Evolutionary conservation across 352 stramenopile species (phyloP).

Genomic region (Phytopythium boreale): DNA sequence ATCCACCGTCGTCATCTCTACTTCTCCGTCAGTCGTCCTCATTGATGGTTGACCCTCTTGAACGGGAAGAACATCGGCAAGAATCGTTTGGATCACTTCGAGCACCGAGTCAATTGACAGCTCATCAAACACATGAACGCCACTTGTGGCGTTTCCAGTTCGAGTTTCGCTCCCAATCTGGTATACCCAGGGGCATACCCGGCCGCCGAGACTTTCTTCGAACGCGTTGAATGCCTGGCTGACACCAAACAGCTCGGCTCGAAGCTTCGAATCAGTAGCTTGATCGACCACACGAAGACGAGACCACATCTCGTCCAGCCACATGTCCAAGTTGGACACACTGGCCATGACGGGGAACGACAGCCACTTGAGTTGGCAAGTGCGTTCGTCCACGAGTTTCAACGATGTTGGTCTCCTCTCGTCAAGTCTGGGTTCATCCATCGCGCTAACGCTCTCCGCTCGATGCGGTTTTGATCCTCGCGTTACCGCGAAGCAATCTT

Average conservation of each 20-base stretch:
- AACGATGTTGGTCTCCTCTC: not conserved
- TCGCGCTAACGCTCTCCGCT: not conserved
- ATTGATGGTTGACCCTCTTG: not conserved
- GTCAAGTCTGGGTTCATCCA: not conserved
- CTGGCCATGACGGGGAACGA: not conserved
- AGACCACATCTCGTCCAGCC: constrained; percentile 2
- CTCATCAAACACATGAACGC: not conserved
- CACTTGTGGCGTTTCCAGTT: not conserved
- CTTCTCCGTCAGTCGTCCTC: not conserved
- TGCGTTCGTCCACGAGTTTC: not conserved
- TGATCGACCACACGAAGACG: not conserved
- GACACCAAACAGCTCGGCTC: not conserved
- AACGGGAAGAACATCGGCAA: not conserved
- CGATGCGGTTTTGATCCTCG: not conserved
- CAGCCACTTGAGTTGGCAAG: not conserved
- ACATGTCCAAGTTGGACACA: not conserved
- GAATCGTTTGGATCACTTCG: not conserved
- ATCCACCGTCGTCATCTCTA: not conserved
- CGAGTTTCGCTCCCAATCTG: not conserved
- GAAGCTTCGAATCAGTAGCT: not conserved
- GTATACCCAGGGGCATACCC: not conserved
- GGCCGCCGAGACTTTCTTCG: not conserved
- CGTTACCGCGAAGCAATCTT: not conserved
- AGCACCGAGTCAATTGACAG: not conserved
- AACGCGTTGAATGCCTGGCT: not conserved